These are phyloP conservation scores for Lagenidium giganteum DNA, from an alignment of 352 stramenopile genomes.

Conservation along the genomic window DNA sequence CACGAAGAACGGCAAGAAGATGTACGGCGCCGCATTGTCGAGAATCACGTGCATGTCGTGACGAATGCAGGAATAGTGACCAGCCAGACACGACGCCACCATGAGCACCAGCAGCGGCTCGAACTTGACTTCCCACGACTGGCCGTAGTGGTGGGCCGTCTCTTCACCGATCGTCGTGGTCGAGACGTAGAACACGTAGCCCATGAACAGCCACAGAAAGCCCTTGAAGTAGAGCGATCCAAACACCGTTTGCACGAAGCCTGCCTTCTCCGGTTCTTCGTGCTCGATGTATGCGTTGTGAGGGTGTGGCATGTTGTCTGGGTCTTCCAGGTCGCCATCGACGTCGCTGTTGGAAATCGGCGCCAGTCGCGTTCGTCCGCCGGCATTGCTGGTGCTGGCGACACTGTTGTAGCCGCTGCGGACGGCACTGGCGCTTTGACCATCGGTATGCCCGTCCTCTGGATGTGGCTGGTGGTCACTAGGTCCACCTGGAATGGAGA, in stretches of 20 bases:
- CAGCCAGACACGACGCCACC: conserved; percentile 52
- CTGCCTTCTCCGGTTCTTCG: conserved; percentile 15
- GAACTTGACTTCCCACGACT: conserved; percentile 67
- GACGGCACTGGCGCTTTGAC: not conserved
- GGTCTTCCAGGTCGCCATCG: conserved; percentile 21
- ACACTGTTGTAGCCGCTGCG: too few relatives aligned
- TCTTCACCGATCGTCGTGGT: conserved; percentile 39
- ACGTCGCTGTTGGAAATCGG: too few relatives aligned
- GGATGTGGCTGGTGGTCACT: conserved; percentile 34
- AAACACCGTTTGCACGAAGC: conserved; percentile 1
- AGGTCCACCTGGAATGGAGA: conserved; percentile 42
- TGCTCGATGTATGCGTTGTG: conserved; percentile 56
- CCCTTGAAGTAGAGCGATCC: conserved; percentile 53
- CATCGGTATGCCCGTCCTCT: conserved; percentile 13
- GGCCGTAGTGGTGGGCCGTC: conserved; percentile 34
- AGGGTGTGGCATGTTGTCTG: conserved; percentile 32
- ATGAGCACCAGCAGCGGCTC: conserved; percentile 69
- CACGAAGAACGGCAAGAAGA: conserved; percentile 75
- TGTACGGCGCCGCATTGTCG: conserved; percentile 57
- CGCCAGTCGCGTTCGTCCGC: too few relatives aligned
- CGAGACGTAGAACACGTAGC: conserved; percentile 57
- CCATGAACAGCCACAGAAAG: conserved; percentile 57
- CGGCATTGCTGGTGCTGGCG: too few relatives aligned
- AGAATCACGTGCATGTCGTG: conserved; percentile 79
- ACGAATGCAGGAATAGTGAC: conserved; percentile 52